phyloP scores from a whole-genome alignment of 306 rosid species.

The Quercus agrifolia region DNA sequence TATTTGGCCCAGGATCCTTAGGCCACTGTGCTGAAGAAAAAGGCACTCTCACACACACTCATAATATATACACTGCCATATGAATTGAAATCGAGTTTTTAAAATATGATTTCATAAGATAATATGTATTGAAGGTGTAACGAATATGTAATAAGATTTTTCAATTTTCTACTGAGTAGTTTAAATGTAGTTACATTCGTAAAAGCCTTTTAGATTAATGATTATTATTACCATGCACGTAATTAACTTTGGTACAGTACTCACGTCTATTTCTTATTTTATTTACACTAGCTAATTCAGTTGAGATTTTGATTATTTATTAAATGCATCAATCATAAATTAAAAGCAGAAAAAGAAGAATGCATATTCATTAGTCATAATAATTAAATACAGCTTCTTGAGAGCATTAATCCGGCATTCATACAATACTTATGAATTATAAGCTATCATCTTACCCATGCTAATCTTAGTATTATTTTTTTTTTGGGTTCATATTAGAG shows the following conservation, averaged over 20 bases:
- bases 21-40: too few species aligned
- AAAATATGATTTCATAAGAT: too few species aligned
- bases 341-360: neutral
- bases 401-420: neutral
- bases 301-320: neutral
- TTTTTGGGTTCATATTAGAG: neutral
- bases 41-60: too few species aligned
- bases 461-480: slow-evolving; percentile 11
- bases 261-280: neutral
- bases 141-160: too few species aligned
- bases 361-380: neutral
- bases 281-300: neutral
- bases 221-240: neutral
- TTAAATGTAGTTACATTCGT: too few species aligned
- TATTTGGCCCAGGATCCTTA: too few species aligned
- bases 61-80: too few species aligned
- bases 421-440: neutral
- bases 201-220: neutral
- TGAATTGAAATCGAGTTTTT: too few species aligned
- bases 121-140: too few species aligned
- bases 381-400: neutral
- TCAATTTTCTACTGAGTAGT: too few species aligned
- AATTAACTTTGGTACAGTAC: neutral
- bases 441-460: slow-evolving; percentile 16
- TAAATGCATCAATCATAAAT: neutral